Evolutionary conservation across 371 early-diverging fungal species (phyloP).

Genomic region (Mortierella sp.): DNA sequence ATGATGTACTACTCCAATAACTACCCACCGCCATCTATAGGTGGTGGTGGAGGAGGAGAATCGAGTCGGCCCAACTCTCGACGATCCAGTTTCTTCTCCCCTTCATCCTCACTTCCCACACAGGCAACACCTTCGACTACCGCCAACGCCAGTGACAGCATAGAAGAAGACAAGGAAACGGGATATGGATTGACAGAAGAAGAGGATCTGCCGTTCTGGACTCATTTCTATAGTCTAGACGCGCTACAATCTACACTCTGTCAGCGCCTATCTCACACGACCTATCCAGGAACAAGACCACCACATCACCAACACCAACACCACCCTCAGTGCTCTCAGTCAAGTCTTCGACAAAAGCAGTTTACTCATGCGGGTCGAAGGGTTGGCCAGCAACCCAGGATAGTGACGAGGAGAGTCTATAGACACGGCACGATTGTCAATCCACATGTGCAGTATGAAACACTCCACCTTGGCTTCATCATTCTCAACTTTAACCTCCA

Average conservation of each 20-base stretch:
- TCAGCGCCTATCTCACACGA: background rate
- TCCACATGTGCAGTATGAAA: too few relatives aligned
- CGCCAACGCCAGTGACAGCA: background rate
- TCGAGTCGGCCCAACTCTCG: conserved; percentile 35
- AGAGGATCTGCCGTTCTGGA: background rate
- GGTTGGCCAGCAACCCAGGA: too few relatives aligned
- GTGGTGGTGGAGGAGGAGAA: conserved; percentile 6
- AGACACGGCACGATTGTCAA: too few relatives aligned
- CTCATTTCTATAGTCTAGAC: background rate
- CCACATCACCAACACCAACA: background rate
- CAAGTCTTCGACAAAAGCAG: background rate
- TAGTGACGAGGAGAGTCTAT: too few relatives aligned
- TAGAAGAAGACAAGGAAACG: background rate
- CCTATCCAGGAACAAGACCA: background rate
- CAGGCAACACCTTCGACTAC: background rate
- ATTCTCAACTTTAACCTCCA: too few relatives aligned
- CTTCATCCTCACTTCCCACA: background rate
- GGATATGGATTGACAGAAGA: background rate
- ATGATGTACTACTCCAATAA: background rate
- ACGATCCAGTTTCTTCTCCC: conserved; percentile 12
- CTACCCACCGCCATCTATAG: background rate
- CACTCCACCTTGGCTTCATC: too few relatives aligned
- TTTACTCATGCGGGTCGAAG: too few relatives aligned
- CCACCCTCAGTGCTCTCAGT: background rate
- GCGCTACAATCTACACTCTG: background rate